Conservation (phyloP, 257 asterid genomes). For the Fraxinus anomala region DNA sequence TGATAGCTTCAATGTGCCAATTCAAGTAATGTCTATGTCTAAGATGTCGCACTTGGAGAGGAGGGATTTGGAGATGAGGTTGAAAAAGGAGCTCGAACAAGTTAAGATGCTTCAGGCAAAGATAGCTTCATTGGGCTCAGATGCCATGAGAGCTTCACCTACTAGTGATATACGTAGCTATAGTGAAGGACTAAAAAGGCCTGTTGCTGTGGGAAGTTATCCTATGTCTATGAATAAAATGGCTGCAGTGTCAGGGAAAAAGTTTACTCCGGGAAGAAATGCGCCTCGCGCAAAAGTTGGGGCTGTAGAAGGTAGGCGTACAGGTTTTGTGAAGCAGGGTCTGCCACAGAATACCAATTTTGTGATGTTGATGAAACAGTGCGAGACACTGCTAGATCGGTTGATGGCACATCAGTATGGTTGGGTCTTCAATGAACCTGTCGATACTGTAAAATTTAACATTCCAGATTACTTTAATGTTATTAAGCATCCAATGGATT, state of each 20-base stretch:
- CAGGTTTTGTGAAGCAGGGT: conserved; percentile 43
- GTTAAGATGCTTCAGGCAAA: conserved; percentile 63
- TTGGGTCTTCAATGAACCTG: conserved; percentile 77
- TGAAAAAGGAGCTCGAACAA: conserved; percentile 69
- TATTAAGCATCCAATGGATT: conserved; percentile 92
- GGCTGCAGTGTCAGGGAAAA: conserved; percentile 45
- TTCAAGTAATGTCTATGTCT: conserved; percentile 49
- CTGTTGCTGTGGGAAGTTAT: conserved; percentile 44
- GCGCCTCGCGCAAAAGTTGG: conserved; percentile 65
- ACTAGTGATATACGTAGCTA: conserved; percentile 41
- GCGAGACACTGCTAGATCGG: conserved; percentile 55
- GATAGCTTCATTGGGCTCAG: conserved; percentile 40
- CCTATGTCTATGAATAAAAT: conserved; percentile 35
- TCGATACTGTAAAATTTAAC: conserved; percentile 60
- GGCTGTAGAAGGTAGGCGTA: conserved; percentile 33
- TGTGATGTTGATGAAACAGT: conserved; percentile 62
- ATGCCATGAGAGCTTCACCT: conserved; percentile 35
- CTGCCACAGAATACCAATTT: conserved; percentile 39
- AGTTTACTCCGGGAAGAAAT: conserved; percentile 48
- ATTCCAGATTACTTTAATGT: conserved; percentile 72
- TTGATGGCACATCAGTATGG: conserved; percentile 57
- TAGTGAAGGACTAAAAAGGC: conserved; percentile 51
- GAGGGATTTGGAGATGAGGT: conserved; percentile 54
- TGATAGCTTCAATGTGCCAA: conserved; percentile 57
- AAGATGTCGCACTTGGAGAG: conserved; percentile 61